Evolutionary conservation across 2,329 filamentous ascomycete genomes (phyloP).

Genomic region (Colletotrichum agaves): DNA sequence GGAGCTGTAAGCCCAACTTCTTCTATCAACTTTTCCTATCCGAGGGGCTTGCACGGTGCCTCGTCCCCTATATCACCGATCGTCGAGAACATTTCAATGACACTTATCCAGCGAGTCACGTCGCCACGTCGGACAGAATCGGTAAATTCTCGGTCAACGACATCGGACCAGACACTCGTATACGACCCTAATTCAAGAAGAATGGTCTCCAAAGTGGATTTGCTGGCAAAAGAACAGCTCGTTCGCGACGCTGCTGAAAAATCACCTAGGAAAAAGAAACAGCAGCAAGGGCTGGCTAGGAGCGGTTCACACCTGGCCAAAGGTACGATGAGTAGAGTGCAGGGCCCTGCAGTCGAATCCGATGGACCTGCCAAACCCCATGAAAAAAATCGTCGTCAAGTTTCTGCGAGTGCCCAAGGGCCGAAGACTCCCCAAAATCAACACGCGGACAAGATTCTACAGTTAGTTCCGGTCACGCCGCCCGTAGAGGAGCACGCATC

Average conservation of each 20-base stretch:
- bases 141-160: constrained; percentile 39
- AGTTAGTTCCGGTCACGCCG: background rate
- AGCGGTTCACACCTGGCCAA: constrained; percentile 59
- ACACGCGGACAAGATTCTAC: background rate
- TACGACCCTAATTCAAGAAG: constrained; percentile 74
- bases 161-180: constrained; percentile 60
- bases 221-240: constrained; percentile 55
- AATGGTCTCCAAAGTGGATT: constrained; percentile 63
- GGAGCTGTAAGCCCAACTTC: constrained; percentile 60
- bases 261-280: constrained; percentile 53
- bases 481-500: background rate
- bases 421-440: constrained; percentile 13
- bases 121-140: constrained; percentile 43
- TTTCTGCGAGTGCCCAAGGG: background rate
- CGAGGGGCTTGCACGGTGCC: constrained; percentile 54
- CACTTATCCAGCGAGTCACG: constrained; percentile 38
- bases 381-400: constrained; percentile 1
- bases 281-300: constrained; percentile 47
- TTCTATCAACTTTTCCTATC: constrained; percentile 70
- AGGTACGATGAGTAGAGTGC: constrained; percentile 64
- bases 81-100: constrained; percentile 37
- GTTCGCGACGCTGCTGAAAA: constrained; percentile 53
- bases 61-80: constrained; percentile 51
- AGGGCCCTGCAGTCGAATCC: constrained; percentile 57
- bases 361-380: constrained; percentile 23